Conservation (phyloP, 768 basidiomycete genomes). For the Mycena galopus region DNA sequence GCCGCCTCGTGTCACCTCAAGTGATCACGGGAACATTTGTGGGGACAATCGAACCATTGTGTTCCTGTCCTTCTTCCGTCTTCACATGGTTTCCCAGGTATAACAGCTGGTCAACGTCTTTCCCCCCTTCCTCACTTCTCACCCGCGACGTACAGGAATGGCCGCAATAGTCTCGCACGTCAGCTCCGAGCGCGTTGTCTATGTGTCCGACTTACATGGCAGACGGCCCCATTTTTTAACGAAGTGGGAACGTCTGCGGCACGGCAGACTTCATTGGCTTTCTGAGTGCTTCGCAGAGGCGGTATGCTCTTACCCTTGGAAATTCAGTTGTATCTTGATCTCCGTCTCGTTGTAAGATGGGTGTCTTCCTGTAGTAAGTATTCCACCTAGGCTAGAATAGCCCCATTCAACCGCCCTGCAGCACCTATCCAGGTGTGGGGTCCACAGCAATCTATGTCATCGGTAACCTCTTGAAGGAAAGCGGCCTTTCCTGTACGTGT, state of each 20-base stretch:
- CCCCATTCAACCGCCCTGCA: neutral
- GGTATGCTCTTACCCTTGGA: slow-evolving; percentile 48
- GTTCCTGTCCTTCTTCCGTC: neutral
- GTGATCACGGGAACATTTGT: neutral
- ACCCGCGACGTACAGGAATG: neutral
- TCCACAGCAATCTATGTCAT: slow-evolving; percentile 64
- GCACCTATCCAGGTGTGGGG: slow-evolving; percentile 59
- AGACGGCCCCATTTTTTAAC: neutral
- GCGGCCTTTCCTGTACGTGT: slow-evolving; percentile 64
- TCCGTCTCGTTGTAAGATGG: slow-evolving; percentile 53
- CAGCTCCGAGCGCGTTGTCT: slow-evolving; percentile 15
- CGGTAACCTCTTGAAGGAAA: slow-evolving; percentile 57
- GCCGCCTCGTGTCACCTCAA: neutral
- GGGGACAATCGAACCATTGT: neutral
- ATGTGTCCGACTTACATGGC: slow-evolving; percentile 14
- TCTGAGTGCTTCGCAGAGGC: slow-evolving; percentile 73
- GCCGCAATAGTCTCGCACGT: slow-evolving; percentile 18
- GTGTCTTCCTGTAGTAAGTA: slow-evolving; percentile 67
- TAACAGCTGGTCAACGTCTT: neutral
- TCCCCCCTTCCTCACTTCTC: neutral
- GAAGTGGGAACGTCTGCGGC: slow-evolving; percentile 30
- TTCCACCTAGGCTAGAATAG: slow-evolving; percentile 59
- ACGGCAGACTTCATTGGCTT: slow-evolving; percentile 60
- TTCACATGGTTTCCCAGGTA: neutral
- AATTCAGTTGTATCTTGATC: slow-evolving; percentile 1